Evolutionary conservation across 1,139 yeast species (phyloP).

Genomic region (Hemisphaericaspora lyxosophila): DNA sequence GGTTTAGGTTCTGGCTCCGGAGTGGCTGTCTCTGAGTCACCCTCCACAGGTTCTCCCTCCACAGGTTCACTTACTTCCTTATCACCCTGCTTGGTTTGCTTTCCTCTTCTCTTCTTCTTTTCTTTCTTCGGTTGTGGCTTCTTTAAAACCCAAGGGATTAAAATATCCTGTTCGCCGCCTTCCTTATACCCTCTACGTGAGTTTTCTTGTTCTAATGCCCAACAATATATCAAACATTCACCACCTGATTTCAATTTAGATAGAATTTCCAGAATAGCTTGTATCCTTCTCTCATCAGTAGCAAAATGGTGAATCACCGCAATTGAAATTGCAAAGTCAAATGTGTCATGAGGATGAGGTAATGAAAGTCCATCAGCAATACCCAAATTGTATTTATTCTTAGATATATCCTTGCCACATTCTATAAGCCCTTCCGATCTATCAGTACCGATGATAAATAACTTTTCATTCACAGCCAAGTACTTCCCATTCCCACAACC

Average conservation of each 20-base stretch:
- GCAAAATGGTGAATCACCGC: conserved; percentile 97
- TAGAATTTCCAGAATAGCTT: conserved; percentile 70
- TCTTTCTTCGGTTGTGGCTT: conserved; percentile 35
- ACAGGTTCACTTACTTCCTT: conserved; percentile 12
- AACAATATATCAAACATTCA: conserved; percentile 77
- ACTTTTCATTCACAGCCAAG: conserved; percentile 62
- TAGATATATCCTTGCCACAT: conserved; percentile 61
- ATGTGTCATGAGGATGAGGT: conserved; percentile 60
- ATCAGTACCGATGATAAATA: conserved; percentile 80
- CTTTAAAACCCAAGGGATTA: conserved; percentile 92
- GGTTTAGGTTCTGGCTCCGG: conserved; percentile 14
- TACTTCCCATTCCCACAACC: conserved; percentile 99
- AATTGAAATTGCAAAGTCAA: conserved; percentile 91
- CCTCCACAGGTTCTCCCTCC: conserved; percentile 15
- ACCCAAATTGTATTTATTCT: conserved; percentile 38
- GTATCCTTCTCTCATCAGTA: conserved; percentile 73
- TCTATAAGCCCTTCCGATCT: conserved; percentile 72
- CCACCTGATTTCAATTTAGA: conserved; percentile 61
- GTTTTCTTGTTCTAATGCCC: conserved; percentile 92
- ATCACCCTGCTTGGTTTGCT: conserved; percentile 10
- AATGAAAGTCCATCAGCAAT: conserved; percentile 75
- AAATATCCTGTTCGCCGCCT: conserved; percentile 88
- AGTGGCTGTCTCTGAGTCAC: conserved; percentile 2
- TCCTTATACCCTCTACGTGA: conserved; percentile 86
- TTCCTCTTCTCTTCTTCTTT: conserved; percentile 18